Conservation (phyloP, 2,329 filamentous ascomycete genomes). For the Talaromyces sp. region DNA sequence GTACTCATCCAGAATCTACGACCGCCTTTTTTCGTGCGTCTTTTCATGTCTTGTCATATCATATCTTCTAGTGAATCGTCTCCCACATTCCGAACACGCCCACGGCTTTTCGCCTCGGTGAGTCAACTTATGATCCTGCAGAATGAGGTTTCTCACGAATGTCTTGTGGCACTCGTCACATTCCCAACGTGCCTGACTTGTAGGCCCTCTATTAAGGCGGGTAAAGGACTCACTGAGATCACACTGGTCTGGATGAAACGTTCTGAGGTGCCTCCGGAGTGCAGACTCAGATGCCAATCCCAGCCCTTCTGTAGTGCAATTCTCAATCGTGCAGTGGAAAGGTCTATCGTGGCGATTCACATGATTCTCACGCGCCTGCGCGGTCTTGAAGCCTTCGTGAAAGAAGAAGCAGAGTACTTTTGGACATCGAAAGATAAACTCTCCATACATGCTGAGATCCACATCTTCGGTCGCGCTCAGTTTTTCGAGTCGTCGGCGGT, state of each 20-base stretch:
- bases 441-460: neutral
- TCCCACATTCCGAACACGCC: neutral
- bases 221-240: slow-evolving; percentile 2
- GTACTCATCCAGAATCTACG: neutral
- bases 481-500: neutral
- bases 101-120: neutral
- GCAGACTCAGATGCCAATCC: neutral
- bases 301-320: slow-evolving; percentile 1
- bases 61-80: neutral
- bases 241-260: slow-evolving; percentile 3
- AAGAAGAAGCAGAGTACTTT: slow-evolving; percentile 10
- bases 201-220: neutral
- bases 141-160: neutral
- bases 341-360: slow-evolving; percentile 3
- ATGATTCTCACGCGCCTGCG: neutral
- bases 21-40: neutral
- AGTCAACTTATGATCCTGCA: neutral
- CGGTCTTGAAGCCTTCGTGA: slow-evolving; percentile 5
- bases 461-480: neutral
- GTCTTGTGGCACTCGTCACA: neutral
- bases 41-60: slow-evolving; percentile 5
- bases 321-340: slow-evolving; percentile 1
- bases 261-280: neutral
- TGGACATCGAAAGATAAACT: slow-evolving; percentile 5
- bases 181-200: neutral